A percentile compares a stretch with the other conserved stretches of the same genome.
phyloP scores from a whole-genome alignment of 768 basidiomycete species.

The Naganishia kalamii region DNA sequence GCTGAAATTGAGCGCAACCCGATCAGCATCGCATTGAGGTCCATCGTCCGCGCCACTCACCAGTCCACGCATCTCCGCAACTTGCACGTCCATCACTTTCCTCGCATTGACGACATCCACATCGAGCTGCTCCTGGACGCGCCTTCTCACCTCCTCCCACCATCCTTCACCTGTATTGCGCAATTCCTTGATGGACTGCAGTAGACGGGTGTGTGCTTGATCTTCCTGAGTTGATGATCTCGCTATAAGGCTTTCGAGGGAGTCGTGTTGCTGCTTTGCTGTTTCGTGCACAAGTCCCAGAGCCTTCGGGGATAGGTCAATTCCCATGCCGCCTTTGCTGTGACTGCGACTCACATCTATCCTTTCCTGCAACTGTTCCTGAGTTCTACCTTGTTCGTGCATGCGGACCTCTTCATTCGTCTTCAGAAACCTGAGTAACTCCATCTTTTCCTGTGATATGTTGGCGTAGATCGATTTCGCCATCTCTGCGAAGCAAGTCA shows the following conservation, averaged over 20 bases:
- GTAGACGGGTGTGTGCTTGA: neutral
- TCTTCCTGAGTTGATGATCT: neutral
- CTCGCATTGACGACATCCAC: neutral
- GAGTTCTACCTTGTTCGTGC: neutral
- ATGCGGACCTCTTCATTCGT: neutral
- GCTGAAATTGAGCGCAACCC: neutral
- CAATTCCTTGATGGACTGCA: neutral
- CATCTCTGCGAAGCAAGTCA: slow-evolving; percentile 23
- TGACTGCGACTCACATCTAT: neutral
- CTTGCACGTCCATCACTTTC: neutral
- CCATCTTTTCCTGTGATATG: slow-evolving; percentile 33
- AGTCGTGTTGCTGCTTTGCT: neutral
- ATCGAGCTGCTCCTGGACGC: neutral
- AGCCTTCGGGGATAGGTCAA: neutral
- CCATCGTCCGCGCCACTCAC: neutral
- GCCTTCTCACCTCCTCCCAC: neutral
- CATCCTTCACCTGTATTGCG: neutral
- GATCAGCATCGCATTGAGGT: neutral
- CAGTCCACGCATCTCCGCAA: neutral
- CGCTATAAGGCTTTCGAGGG: neutral
- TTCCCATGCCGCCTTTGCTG: neutral
- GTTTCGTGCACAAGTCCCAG: neutral
- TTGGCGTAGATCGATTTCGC: slow-evolving; percentile 31
- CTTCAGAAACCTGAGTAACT: slow-evolving; percentile 13
- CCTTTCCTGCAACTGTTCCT: neutral